These are phyloP conservation scores for Fabrea salina DNA, from an alignment of 169 alveolate species.

Conservation along the genomic window DNA sequence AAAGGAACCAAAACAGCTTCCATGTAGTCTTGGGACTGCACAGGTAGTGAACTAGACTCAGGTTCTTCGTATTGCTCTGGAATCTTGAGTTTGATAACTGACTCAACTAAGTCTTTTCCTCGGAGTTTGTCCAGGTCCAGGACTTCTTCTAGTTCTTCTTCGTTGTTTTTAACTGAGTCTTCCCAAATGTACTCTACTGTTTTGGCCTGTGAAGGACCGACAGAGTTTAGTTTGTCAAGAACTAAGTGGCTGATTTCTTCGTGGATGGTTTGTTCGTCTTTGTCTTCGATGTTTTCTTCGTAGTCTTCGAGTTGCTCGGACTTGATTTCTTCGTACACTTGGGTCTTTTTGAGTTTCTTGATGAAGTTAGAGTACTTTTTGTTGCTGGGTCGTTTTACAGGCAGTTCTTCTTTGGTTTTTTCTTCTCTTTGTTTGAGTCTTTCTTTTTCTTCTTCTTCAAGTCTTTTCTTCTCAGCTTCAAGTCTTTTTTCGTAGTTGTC, in stretches of 20 bases:
- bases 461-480: no score
- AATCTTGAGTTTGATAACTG: neutral
- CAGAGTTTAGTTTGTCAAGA: neutral
- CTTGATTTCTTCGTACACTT: neutral
- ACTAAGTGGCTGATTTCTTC: neutral
- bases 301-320: neutral
- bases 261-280: neutral
- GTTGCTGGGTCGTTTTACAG: neutral
- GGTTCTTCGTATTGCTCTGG: neutral
- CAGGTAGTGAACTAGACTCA: no score
- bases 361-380: neutral
- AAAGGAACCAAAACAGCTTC: no score
- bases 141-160: constrained; percentile 3
- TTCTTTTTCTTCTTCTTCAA: neutral
- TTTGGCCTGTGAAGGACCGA: neutral
- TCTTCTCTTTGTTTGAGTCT: no score
- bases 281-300: neutral
- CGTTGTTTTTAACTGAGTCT: neutral
- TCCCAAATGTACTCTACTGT: neutral
- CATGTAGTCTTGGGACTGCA: no score
- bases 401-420: neutral
- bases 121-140: constrained; percentile 2
- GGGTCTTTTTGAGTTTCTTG: neutral
- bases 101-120: constrained; percentile 1
- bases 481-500: neutral